Conservation (phyloP, 1,139 yeast species). For the Taiozyma onychis region DNA sequence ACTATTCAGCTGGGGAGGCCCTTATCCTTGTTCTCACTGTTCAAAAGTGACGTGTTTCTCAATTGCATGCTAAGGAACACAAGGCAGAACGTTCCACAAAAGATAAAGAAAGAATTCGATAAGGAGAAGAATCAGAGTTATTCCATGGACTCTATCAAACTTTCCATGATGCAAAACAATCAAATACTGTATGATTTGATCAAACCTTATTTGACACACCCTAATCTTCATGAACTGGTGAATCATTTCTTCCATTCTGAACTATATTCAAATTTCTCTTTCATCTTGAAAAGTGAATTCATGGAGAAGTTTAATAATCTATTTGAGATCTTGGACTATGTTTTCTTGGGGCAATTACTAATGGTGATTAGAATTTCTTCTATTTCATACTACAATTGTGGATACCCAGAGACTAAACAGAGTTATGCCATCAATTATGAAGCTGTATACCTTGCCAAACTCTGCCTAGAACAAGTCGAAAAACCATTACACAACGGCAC, state of each 20-base stretch:
- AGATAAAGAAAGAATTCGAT: conserved; percentile 3
- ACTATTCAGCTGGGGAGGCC: background rate
- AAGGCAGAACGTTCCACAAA: background rate
- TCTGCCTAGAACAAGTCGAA: conserved; percentile 3
- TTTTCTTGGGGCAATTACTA: conserved; percentile 6
- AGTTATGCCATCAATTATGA: background rate
- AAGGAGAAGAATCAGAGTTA: conserved; percentile 4
- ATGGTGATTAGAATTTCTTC: conserved; percentile 5
- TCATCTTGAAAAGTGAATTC: conserved; percentile 4
- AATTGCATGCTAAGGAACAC: conserved; percentile 2
- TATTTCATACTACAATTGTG: conserved; percentile 5
- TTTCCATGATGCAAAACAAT: background rate
- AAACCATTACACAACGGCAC: conserved; percentile 2
- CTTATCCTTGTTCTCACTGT: conserved; percentile 4
- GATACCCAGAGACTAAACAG: background rate
- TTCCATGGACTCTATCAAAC: background rate
- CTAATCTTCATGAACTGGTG: background rate
- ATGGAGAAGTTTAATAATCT: background rate
- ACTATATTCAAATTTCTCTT: background rate
- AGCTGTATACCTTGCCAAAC: conserved; percentile 1
- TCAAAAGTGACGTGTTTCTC: conserved; percentile 2
- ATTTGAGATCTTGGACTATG: background rate
- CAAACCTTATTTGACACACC: conserved; percentile 1
- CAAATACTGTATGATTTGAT: conserved; percentile 1
- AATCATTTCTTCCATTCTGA: conserved; percentile 6